A percentile compares a stretch with the other conserved stretches of the same genome.
These are phyloP conservation scores for Backusella macrospora DNA, from an alignment of 192 early-diverging fungal genomes.

Conservation along the genomic window DNA sequence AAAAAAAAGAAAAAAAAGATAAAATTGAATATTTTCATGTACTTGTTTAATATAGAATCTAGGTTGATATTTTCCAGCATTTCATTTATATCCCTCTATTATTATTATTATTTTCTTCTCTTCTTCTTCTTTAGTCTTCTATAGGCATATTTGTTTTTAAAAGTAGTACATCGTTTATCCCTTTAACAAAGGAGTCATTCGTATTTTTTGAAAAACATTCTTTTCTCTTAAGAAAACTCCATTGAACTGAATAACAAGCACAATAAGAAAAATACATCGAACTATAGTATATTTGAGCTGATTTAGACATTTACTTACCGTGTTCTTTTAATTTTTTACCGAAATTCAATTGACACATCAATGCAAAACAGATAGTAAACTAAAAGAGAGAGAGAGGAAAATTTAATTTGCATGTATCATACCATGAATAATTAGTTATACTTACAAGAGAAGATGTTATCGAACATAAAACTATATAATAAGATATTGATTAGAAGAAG, in stretches of 20 bases:
- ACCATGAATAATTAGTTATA: background rate
- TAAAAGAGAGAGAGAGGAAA: background rate
- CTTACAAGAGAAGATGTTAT: constrained; percentile 1
- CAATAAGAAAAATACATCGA: background rate
- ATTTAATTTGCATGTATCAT: background rate
- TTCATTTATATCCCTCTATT: background rate
- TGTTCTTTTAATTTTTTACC: constrained; percentile 4
- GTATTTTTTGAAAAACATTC: background rate
- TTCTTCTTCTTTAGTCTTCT: background rate
- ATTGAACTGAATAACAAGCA: background rate
- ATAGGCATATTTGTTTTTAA: constrained; percentile 9
- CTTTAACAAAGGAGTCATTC: background rate
- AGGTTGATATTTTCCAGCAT: background rate
- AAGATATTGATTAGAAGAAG: background rate
- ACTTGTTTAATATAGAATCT: background rate
- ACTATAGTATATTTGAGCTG: background rate
- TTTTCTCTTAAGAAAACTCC: background rate
- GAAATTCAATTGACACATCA: background rate
- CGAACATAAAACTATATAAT: background rate
- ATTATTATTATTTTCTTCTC: no score
- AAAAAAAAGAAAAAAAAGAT: background rate
- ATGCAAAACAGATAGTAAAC: background rate
- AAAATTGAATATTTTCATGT: background rate
- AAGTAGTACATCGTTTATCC: background rate
- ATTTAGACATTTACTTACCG: background rate